Evolutionary conservation across 768 basidiomycete species (phyloP).

Genomic region (Pleurotus cornucopiae): DNA sequence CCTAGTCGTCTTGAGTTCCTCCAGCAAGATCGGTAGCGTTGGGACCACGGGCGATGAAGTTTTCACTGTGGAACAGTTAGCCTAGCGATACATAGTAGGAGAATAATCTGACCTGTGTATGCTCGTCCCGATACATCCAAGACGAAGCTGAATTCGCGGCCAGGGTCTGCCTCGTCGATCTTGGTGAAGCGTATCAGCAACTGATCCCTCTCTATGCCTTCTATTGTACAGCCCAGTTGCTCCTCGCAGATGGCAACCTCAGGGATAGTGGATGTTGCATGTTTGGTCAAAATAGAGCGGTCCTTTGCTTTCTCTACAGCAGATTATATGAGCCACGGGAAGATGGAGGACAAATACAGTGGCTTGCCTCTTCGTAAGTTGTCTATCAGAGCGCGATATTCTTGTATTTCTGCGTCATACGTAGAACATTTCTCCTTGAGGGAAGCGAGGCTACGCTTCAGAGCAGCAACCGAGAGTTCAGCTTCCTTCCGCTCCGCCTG

Average conservation of each 20-base stretch:
- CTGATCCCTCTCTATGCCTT: slow-evolving; percentile 71
- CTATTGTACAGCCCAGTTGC: slow-evolving; percentile 60
- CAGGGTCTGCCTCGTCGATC: slow-evolving; percentile 53
- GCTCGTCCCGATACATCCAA: slow-evolving; percentile 61
- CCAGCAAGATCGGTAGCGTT: slow-evolving; percentile 61
- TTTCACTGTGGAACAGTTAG: slow-evolving; percentile 50
- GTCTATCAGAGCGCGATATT: slow-evolving; percentile 56
- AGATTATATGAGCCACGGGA: too few relatives aligned
- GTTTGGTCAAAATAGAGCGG: slow-evolving; percentile 44
- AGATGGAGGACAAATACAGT: neutral
- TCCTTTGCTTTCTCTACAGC: slow-evolving; percentile 66
- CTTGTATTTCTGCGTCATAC: slow-evolving; percentile 69
- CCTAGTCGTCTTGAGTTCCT: slow-evolving; percentile 63
- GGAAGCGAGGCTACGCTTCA: slow-evolving; percentile 63
- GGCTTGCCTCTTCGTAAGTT: slow-evolving; percentile 62
- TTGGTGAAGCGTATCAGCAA: slow-evolving; percentile 71
- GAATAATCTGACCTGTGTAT: slow-evolving; percentile 56
- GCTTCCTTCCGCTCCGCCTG: slow-evolving; percentile 71
- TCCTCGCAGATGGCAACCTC: slow-evolving; percentile 58
- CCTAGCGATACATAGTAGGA: neutral
- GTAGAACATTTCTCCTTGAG: slow-evolving; percentile 55
- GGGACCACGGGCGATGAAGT: slow-evolving; percentile 73
- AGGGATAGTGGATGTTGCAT: slow-evolving; percentile 46
- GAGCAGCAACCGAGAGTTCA: slow-evolving; percentile 53
- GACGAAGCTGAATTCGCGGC: slow-evolving; percentile 68